Conservation (phyloP, 140 eudicot genomes). For the Erigeron philadelphicus region DNA sequence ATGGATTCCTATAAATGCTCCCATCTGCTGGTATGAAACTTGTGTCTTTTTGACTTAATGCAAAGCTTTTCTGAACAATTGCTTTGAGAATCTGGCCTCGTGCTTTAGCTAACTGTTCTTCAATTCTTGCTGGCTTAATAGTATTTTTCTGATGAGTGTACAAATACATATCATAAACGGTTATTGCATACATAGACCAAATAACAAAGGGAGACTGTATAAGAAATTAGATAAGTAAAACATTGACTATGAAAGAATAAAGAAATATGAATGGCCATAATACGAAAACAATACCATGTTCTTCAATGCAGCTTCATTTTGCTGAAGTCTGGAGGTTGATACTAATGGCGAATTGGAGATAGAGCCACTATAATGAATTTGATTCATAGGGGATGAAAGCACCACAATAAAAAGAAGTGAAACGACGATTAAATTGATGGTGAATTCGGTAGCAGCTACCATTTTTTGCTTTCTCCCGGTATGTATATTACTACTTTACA, state of each 20-base stretch:
- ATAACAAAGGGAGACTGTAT: not conserved
- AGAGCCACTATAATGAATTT: conserved; percentile 5
- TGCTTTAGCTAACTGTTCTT: conserved; percentile 45
- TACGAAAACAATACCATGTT: not conserved
- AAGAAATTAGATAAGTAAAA: not conserved
- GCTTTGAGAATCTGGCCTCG: conserved; percentile 45
- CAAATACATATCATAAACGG: not conserved
- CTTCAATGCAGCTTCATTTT: conserved; percentile 4
- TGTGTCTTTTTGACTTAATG: not conserved
- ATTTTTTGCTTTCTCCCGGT: conserved; percentile 7
- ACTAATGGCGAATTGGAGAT: not conserved
- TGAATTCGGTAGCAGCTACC: conserved; percentile 5
- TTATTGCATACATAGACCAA: not conserved
- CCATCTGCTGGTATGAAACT: conserved; percentile 9
- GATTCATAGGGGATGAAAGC: conserved; percentile 9
- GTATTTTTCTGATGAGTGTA: conserved; percentile 6
- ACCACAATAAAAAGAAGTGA: conserved; percentile 16
- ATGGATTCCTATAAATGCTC: conserved; percentile 32
- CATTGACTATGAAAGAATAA: not conserved
- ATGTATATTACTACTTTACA: not conserved
- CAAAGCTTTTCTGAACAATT: conserved; percentile 5
- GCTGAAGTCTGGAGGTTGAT: conserved; percentile 6
- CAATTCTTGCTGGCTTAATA: conserved; percentile 28
- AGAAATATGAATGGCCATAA: not conserved
- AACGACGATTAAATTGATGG: conserved; percentile 4